Conservation (phyloP, 2,329 filamentous ascomycete genomes). For the Aspergillus sp. region DNA sequence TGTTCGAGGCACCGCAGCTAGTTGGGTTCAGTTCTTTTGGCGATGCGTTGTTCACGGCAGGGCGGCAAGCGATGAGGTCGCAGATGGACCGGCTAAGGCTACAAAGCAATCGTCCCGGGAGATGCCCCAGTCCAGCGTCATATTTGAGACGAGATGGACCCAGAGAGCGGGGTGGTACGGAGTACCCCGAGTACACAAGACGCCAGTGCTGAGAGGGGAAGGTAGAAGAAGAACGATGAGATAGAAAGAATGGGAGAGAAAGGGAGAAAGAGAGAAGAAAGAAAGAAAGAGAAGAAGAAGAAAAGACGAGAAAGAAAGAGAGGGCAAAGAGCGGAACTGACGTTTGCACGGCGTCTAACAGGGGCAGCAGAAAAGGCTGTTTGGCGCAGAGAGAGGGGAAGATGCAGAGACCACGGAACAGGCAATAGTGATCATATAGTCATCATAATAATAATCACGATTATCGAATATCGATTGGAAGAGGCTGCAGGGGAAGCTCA, state of each 20-base stretch:
- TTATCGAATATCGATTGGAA: too few species aligned
- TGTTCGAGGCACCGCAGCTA: too few species aligned
- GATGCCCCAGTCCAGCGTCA: slow-evolving; percentile 33
- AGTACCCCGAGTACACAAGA: slow-evolving; percentile 3
- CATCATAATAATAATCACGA: too few species aligned
- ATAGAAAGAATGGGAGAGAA: not conserved
- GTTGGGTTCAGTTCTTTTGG: slow-evolving; percentile 12
- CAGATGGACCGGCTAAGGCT: slow-evolving; percentile 31
- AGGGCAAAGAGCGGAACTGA: slow-evolving; percentile 11
- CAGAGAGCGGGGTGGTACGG: slow-evolving; percentile 9
- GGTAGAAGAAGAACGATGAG: not conserved
- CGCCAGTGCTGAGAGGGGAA: not conserved
- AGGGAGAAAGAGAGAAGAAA: not conserved
- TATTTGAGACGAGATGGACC: slow-evolving; percentile 23
- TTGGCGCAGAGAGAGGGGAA: slow-evolving; percentile 2
- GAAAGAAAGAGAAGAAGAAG: not conserved
- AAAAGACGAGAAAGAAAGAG: slow-evolving; percentile 3
- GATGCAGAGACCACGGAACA: not conserved
- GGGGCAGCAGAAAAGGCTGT: slow-evolving; percentile 1
- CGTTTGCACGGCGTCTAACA: slow-evolving; percentile 24
- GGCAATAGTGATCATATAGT: too few species aligned
- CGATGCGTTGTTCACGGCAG: slow-evolving; percentile 36
- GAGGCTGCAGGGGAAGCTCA: too few species aligned
- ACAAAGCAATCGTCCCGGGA: slow-evolving; percentile 34
- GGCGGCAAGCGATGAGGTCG: slow-evolving; percentile 30